Percentiles rank a stretch among this genome's conserved stretches.
Conservation (phyloP, 257 asterid genomes). For the Nicotiana otophora region DNA sequence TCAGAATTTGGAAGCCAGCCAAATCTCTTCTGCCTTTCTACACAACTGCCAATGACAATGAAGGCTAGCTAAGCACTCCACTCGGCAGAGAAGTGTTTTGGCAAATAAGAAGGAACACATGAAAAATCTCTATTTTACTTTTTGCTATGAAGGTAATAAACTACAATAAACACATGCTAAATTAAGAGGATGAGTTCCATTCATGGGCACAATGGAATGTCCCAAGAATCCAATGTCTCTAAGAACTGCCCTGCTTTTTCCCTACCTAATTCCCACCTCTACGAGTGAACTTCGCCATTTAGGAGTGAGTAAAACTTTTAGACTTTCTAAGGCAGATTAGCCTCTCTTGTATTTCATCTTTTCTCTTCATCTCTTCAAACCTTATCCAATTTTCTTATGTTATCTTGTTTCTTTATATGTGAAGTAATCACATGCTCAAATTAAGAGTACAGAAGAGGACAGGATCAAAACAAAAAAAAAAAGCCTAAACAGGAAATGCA, state of each 20-base stretch:
- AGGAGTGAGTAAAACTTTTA: not conserved
- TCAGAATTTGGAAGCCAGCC: not conserved
- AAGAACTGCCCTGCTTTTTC: not conserved
- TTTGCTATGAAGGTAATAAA: not conserved
- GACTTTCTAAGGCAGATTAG: not conserved
- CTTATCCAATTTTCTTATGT: not conserved
- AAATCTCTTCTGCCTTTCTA: slow-evolving; percentile 4
- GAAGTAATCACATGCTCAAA: not conserved
- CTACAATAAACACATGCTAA: not conserved
- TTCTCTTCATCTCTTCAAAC: not conserved
- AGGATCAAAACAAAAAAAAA: not conserved
- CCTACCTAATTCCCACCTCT: not conserved
- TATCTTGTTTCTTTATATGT: not conserved
- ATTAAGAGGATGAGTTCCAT: not conserved
- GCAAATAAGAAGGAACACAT: not conserved
- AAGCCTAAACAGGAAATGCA: not conserved
- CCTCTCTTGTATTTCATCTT: not conserved
- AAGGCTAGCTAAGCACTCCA: slow-evolving; percentile 1
- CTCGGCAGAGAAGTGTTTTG: not conserved
- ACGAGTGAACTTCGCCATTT: not conserved
- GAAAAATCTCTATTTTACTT: not conserved
- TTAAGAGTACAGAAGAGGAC: not conserved
- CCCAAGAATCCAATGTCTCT: not conserved
- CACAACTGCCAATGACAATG: not conserved
- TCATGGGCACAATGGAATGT: not conserved